phyloP scores from a whole-genome alignment of 2,329 filamentous ascomycete genomes.

The Lasiodiplodia gonubiensis region DNA sequence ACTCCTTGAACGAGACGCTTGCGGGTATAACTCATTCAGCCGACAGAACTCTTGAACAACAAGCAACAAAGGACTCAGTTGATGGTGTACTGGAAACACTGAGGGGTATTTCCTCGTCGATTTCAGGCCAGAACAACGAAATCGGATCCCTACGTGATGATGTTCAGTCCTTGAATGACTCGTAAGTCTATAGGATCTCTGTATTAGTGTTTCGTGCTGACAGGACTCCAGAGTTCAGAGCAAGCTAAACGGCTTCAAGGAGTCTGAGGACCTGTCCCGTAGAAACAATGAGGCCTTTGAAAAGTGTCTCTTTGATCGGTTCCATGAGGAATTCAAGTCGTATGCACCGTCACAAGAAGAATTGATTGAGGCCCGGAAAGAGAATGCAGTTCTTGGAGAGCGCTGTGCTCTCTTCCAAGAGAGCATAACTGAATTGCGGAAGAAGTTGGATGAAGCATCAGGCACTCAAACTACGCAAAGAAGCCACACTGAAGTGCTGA shows the following conservation, averaged over 20 bases:
- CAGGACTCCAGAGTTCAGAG: neutral
- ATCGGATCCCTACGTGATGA: neutral
- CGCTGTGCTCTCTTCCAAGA: conserved; percentile 1
- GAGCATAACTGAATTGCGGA: conserved; percentile 1
- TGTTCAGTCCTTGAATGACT: neutral
- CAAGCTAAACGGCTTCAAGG: neutral
- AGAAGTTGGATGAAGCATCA: neutral
- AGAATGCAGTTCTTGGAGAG: conserved; percentile 27
- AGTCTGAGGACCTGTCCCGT: neutral
- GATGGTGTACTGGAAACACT: neutral
- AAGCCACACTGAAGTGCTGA: neutral
- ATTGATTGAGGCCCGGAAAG: neutral
- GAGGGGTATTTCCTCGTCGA: neutral
- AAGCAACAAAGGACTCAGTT: neutral
- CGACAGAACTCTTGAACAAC: neutral
- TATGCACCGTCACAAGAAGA: neutral
- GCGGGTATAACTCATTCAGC: neutral
- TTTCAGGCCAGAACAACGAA: neutral
- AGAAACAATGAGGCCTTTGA: neutral
- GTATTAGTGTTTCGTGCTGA: neutral
- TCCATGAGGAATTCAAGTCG: neutral
- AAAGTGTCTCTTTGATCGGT: neutral
- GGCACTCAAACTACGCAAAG: neutral
- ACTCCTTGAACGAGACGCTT: neutral
- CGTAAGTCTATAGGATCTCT: neutral